Conservation (phyloP, 345 rosid genomes). For the Eucalyptus pauciflora region DNA sequence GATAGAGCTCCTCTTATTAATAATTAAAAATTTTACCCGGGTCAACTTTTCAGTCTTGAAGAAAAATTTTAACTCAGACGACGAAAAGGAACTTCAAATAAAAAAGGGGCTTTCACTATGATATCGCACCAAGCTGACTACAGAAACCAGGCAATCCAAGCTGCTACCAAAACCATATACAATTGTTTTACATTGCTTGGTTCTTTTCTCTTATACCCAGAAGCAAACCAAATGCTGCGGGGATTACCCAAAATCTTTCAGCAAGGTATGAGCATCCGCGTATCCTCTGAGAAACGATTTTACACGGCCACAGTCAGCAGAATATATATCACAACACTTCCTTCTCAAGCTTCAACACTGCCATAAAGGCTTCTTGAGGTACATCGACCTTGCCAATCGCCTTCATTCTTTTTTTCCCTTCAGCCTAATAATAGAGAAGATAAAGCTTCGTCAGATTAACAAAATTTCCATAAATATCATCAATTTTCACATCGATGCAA, state of each 20-base stretch:
- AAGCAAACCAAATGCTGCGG: not conserved
- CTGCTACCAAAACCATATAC: not conserved
- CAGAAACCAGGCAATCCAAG: not conserved
- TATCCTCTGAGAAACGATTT: not conserved
- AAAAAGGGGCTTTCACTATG: not conserved
- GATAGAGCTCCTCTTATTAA: not conserved
- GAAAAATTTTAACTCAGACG: not conserved
- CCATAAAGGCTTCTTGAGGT: slow-evolving; percentile 99
- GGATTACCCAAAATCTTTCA: not conserved
- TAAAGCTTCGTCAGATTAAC: not conserved
- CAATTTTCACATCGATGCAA: not conserved
- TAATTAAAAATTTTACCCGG: not conserved
- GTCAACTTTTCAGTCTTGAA: not conserved
- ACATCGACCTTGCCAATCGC: slow-evolving; percentile 94
- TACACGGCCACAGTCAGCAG: not conserved
- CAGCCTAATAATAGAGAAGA: slow-evolving; percentile 40
- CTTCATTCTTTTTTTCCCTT: slow-evolving; percentile 98
- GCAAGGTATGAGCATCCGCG: not conserved
- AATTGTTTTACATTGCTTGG: not conserved
- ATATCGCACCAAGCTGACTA: not conserved
- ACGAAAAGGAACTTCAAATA: not conserved
- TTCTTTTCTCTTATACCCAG: not conserved
- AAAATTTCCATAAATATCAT: not conserved
- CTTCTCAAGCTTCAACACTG: slow-evolving; percentile 89
- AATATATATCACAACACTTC: slow-evolving; percentile 48